These are phyloP conservation scores for Agarophyton chilense DNA, from an alignment of 23 red algal species.

Conservation along the genomic window DNA sequence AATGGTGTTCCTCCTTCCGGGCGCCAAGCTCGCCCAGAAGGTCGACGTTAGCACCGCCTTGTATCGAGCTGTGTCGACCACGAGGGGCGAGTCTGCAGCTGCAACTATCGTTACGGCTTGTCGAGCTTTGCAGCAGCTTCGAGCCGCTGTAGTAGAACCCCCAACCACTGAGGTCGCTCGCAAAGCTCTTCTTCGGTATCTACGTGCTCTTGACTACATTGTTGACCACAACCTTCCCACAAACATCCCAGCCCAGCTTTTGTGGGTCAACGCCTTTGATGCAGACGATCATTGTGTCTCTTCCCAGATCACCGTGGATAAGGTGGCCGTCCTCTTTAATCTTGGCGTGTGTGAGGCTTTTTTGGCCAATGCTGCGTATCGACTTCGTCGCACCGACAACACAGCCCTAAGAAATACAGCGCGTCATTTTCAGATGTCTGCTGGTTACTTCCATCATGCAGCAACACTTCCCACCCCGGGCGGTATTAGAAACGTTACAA, in stretches of 20 bases:
- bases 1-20: constrained; percentile 55
- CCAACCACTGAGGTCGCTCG: constrained; percentile 50
- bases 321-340: constrained; percentile 36
- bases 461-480: constrained; percentile 44
- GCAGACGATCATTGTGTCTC: constrained; percentile 5
- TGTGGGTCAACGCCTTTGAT: constrained; percentile 68
- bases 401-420: constrained; percentile 8
- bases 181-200: constrained; percentile 6
- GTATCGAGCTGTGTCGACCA: constrained; percentile 29
- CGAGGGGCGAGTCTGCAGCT: constrained; percentile 34
- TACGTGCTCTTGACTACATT: constrained; percentile 35
- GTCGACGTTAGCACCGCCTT: constrained; percentile 54
- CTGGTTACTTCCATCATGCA: constrained; percentile 38
- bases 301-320: constrained; percentile 26
- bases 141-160: constrained; percentile 34
- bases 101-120: constrained; percentile 14
- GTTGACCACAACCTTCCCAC: neutral
- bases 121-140: constrained; percentile 44
- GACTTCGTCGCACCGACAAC: constrained; percentile 19
- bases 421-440: constrained; percentile 45
- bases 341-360: constrained; percentile 46
- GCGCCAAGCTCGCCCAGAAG: constrained; percentile 62
- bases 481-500: constrained; percentile 48
- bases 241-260: constrained; percentile 13
- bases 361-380: constrained; percentile 38